phyloP scores from a whole-genome alignment of 805 yeast species.

The Sungouiella thailandica region DNA sequence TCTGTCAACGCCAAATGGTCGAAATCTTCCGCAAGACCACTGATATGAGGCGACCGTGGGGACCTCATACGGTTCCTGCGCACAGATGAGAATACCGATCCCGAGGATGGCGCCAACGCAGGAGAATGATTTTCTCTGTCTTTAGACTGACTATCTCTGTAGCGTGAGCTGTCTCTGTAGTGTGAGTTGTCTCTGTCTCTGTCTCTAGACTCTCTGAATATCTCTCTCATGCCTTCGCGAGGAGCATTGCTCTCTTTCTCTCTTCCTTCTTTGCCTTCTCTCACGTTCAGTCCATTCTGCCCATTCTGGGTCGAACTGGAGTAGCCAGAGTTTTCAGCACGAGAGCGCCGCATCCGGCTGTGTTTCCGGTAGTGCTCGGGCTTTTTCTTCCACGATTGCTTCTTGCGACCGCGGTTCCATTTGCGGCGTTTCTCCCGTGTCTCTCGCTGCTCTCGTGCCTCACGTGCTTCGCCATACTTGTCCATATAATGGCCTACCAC shows the following conservation, averaged over 20 bases:
- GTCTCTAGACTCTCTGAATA: no score
- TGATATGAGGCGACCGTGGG: conserved; percentile 19
- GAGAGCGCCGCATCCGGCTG: background rate
- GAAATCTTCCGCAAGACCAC: conserved; percentile 32
- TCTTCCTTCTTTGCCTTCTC: no score
- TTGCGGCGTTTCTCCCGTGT: conserved; percentile 13
- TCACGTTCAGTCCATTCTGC: background rate
- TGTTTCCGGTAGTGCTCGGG: background rate
- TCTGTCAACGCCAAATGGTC: conserved; percentile 28
- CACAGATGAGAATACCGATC: background rate
- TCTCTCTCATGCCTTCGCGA: no score
- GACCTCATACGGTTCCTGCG: background rate
- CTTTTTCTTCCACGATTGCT: conserved; percentile 26
- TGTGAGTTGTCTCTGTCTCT: no score
- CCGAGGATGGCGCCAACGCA: background rate
- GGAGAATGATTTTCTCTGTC: background rate
- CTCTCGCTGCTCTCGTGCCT: conserved; percentile 7
- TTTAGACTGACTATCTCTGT: background rate
- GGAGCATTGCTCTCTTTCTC: no score
- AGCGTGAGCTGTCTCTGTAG: no score
- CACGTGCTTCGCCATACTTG: conserved; percentile 45
- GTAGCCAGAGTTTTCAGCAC: background rate
- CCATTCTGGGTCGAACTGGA: background rate
- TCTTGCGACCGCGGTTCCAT: conserved; percentile 15
- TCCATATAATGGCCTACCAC: conserved; percentile 69